A percentile compares a stretch with the other conserved stretches of the same genome.
Evolutionary conservation across 805 yeast genomes (phyloP).

Genomic region (Zygoascus bituminiphila): DNA sequence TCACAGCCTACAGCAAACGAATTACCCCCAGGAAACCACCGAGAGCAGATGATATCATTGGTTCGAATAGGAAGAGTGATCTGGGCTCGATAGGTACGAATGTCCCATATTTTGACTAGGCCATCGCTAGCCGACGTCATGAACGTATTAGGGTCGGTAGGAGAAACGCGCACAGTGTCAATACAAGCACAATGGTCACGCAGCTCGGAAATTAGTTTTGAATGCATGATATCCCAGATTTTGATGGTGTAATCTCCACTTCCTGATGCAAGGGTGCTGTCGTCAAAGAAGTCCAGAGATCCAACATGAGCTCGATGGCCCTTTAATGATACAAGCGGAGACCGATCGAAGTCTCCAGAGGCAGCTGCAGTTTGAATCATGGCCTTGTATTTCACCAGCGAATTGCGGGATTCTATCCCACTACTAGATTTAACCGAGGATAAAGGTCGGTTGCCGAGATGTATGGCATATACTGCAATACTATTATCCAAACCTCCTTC

Average conservation of each 20-base stretch:
- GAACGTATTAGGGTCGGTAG: slow-evolving; percentile 45
- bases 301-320: slow-evolving; percentile 82
- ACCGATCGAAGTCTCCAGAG: slow-evolving; percentile 21
- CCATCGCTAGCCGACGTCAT: slow-evolving; percentile 71
- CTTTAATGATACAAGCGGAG: slow-evolving; percentile 48
- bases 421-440: not conserved
- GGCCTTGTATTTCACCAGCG: not conserved
- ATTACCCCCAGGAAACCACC: slow-evolving; percentile 59
- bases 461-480: slow-evolving; percentile 52
- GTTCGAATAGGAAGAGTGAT: slow-evolving; percentile 34
- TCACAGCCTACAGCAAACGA: slow-evolving; percentile 72
- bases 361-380: not conserved
- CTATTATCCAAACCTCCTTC: slow-evolving; percentile 78
- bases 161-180: slow-evolving; percentile 53
- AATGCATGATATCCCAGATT: slow-evolving; percentile 69
- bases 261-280: slow-evolving; percentile 51
- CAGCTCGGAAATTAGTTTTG: slow-evolving; percentile 32
- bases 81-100: slow-evolving; percentile 36
- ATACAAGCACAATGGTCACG: slow-evolving; percentile 41
- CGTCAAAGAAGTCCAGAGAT: slow-evolving; percentile 57
- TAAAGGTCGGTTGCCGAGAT: slow-evolving; percentile 13
- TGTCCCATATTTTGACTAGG: slow-evolving; percentile 71
- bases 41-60: not conserved
- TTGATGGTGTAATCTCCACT: slow-evolving; percentile 79
- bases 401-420: not conserved